Evolutionary conservation across 2,329 filamentous ascomycete species (phyloP), one percentile per base, ranked within the genome.

Genomic region (Diaporthe eres): DNA sequence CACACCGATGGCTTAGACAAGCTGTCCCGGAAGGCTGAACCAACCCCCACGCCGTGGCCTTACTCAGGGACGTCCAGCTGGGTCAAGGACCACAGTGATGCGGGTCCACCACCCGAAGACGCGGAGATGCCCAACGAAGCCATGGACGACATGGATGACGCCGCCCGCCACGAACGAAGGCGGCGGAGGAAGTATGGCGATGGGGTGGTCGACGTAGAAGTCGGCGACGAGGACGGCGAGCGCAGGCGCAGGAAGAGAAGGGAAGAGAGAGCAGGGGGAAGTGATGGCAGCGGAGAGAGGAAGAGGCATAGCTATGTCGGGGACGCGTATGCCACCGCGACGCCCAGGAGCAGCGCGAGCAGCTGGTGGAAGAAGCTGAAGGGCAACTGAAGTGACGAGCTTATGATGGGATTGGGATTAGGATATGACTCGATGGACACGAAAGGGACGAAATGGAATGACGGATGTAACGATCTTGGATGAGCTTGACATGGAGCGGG

Each of bases 41-140:
- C 85, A 2, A 71, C 42, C 10, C 44, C 73, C 2, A 55, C 63
- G 12, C 53, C 85, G 13, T 92, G 91, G 91, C 91, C 91, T 25
- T 89, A 92, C 80, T 92, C 89, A 9, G 91, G 91, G 37, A 92
- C 91, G 0, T 90, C 89, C 12, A 92, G 90, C 0, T 93, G 91
- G 91, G 91, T 92, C 6, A 92, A 92, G 82, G 90, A 92, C 17
- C 88, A 92, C 78, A 90, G 88, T 2, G 91, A 92, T 78, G 90
- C 90, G 4, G 90, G 90, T 2, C 90, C 90, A 3, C 90, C 91
- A 2, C 90, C 89, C 1, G 86, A 87, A 0, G 84, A 85, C 53
- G 79, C 79, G 60, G 84, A 82, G 22, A 81, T 81, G 28, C 78
- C 79, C 28, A 82, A 80, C n/a, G 84, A 85, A 17, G 84, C 82